Evolutionary conservation across 257 asterid genomes (phyloP).

Genomic region (Forsythia suspensa): DNA sequence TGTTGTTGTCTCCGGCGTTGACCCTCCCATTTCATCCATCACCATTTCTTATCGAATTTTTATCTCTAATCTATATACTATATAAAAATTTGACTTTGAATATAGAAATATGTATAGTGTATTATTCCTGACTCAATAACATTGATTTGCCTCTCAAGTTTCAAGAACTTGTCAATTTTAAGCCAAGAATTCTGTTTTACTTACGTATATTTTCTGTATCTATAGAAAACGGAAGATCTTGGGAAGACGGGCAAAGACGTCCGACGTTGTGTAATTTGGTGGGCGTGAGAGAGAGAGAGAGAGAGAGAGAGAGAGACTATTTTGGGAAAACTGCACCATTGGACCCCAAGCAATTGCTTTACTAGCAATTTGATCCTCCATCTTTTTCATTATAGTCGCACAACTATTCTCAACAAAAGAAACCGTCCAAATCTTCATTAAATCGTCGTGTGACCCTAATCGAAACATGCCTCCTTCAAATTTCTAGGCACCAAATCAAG

Average conservation of each 20-base stretch:
- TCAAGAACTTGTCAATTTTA: background rate
- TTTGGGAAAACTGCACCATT: background rate
- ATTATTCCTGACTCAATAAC: background rate
- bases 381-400: background rate
- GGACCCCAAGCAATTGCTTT: background rate
- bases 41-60: background rate
- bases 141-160: background rate
- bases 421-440: background rate
- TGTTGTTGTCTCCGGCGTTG: constrained; percentile 17
- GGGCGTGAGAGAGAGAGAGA: too few relatives aligned
- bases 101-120: background rate
- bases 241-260: background rate
- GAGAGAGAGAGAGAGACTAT: background rate
- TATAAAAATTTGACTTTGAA: background rate
- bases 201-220: background rate
- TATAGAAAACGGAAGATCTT: background rate
- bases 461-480: too few relatives aligned
- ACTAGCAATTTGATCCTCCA: background rate
- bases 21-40: constrained; percentile 20
- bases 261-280: background rate
- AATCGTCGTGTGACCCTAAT: background rate
- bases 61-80: background rate
- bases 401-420: too few relatives aligned
- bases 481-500: too few relatives aligned
- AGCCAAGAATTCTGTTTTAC: background rate